Percentiles rank a stretch among this genome's conserved stretches.
Conservation (phyloP, 805 yeast species). For the Schizosaccharomyces octosporus region DNA sequence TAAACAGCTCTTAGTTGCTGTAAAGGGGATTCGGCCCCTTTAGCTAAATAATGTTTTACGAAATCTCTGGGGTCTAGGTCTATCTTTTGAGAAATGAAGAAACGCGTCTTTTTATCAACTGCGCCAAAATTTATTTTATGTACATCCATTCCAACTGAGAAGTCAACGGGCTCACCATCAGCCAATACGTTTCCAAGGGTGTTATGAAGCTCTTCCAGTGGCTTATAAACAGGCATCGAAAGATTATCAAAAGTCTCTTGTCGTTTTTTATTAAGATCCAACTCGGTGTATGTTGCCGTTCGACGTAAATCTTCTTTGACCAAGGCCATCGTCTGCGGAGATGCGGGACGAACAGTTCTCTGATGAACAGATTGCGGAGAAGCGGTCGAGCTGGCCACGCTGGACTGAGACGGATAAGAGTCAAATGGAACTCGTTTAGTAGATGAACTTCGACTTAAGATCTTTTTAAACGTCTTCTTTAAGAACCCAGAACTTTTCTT, state of each 20-base stretch:
- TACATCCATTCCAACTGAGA: not conserved
- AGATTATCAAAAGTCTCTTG: not conserved
- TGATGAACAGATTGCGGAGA: not conserved
- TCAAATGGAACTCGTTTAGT: not conserved
- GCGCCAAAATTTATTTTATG: not conserved
- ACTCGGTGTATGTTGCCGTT: not conserved
- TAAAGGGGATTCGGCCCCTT: conserved; percentile 26
- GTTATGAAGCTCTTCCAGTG: not conserved
- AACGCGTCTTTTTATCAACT: not conserved
- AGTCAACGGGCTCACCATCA: not conserved
- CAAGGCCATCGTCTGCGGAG: not conserved
- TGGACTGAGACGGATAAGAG: not conserved
- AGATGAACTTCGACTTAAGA: not conserved
- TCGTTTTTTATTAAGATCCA: not conserved
- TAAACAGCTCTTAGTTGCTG: conserved; percentile 45
- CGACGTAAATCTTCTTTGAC: not conserved
- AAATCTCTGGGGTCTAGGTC: not conserved
- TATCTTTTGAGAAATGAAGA: not conserved
- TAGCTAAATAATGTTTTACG: conserved; percentile 19
- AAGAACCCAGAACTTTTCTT: not conserved
- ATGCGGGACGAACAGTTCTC: not conserved
- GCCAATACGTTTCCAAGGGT: not conserved
- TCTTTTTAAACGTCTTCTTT: not conserved
- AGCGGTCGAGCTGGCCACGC: not conserved
- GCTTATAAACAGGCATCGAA: not conserved